Base-by-base conservation (phyloP, 169 alveolate species). In the Cyclospora cayetanensis region DNA sequence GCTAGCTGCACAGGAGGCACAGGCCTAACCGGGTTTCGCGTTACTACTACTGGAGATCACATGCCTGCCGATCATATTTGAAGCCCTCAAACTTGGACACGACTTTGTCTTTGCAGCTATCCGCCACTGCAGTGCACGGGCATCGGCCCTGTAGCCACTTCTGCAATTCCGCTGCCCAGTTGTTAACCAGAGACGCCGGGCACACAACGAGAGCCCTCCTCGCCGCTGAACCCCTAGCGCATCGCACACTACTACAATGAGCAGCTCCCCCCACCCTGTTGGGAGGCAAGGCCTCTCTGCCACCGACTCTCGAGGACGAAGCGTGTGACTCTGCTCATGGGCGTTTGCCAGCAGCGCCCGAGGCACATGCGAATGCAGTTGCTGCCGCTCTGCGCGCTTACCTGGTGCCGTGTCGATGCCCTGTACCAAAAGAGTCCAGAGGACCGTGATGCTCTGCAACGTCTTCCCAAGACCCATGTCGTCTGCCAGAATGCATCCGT, bases 381-480 rank as follows among this genome's bases (percentile, higher is more conserved):
- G 18, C 63, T 50, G 11, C 46, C 20, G 80, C n/a, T n/a, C n/a
- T n/a, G 34, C 34, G 27, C 27, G 65, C 85, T 27, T 87, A 74
- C 92, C 92, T 35, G 92, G 92, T n/a, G 46, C 63, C 4, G 80
- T 95, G 92, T 95, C 94, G 27, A 95, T 86, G 20, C 98, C 98
- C 63, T 96, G 98, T 20, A 95, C 97, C 53, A 97, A 94, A 37
- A 97, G 94, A 25, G 98, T 97, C 97, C 98, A 97, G 86, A 97
- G 94, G 18, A 97, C 95, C 3, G 98, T 95, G 34, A 97, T 96
- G 37, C 98, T 96, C 83, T 97, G 99, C 50, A 97, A 91, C 1
- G 98, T 97, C 87, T 97, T 97, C 4, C 99, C 99, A 29, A 97
- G 94, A n/a, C 98, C 99, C 99, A 97, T 97, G 90, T 97, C 99